Base-by-base conservation (phyloP, 2,329 filamentous ascomycete genomes). In the Monascus ruber region DNA sequence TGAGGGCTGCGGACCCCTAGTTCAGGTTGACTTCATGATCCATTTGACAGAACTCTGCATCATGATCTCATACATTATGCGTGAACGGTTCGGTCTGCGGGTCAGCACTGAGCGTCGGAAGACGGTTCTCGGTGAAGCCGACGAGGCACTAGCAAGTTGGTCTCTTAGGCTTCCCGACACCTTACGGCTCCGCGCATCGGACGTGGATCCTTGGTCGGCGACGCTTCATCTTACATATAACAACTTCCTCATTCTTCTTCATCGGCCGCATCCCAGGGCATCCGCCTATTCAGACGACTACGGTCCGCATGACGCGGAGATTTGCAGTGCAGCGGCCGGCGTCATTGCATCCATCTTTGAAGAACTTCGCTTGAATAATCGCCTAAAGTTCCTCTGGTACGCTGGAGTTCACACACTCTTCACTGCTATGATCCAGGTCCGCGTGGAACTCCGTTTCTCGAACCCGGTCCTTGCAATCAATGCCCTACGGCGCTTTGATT, bases 11-110 rank as follows among this genome's bases (percentile, higher is more conserved):
- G 65, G 68, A 2, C 41, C 56, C 6, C 56, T 60, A 9, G 69
- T 72, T 17, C 61, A 66, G 47, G 47, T 57, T 7, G 64, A 68
- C 24, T 68, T 61, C 41, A 64, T 66, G 11, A 69, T 71, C 24
- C 62, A 72, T 27, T 70, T 71, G 36, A 66, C 69, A 2, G 64
- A 65, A 31, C 59, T 74, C 1, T 74, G 71, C 42, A 62, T 69
- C 17, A 69, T 74, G 49, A 67, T 73, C 33, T 70, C 62, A 4
- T 65, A 62, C 41, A 59, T 66, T 24, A 55, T 65, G 38, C 58
- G 63, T 11, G 62, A 65, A 42, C 53, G 63, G 26, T 66, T 66
- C 40, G 63, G 63, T 5, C 46, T 66, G 17, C 55, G 58, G 26
- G 59, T 64, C 34, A 62, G 51, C 26, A 62, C 51, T 44, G 60